Base-by-base conservation (phyloP, 495 filamentous ascomycete genomes). In the Penicillium cosmopolitanum region DNA sequence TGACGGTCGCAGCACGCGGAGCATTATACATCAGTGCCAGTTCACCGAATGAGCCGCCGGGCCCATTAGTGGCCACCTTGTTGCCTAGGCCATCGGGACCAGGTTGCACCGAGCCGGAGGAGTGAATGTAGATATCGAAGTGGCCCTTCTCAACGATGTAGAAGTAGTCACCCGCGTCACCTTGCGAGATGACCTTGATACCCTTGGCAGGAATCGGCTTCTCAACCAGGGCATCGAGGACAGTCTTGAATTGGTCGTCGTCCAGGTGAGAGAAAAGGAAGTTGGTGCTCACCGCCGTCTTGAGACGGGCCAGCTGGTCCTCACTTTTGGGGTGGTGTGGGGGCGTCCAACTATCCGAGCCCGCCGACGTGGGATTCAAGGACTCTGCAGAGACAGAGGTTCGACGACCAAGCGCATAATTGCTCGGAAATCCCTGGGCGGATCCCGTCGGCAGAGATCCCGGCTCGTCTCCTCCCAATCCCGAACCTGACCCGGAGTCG, bases 21-120 rank as follows among this genome's bases (percentile, higher is more conserved):
- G 95, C 92, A 66, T 97, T 97, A 77, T 98, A 98, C 95, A 98
- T 98, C 66, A 98, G 80, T 21, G 95, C 95, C 51, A 98, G 80
- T 76, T 98, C 95, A 61, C 95, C 95, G 77, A 98, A 98, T n/a
- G 91, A 96, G 53, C 93, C 92, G 28, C 96, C 96, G 3, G 93
- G 85, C 38, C 89, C 89, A 54, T 93, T 94, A 40, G 77, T 84
- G 66, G 83, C 84, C n/a, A 98, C 93, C 63, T 90, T 90, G 55
- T 82, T 82, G 33, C 95, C 95, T 80, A 97, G 84, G 6, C 94
- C 95, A 57, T 93, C 85, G 1, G 85, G 80, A 5, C 96, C 96
- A 0, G 93, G 83, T 66, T 95, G 88, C 57, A 96, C 81, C 7
- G 86, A 77, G 53, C 93, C 93, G n/a, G 82, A 80, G 3, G 79